These are phyloP conservation scores for Tagetes patula DNA, from an alignment of 129 eudicot genomes.

Conservation along the genomic window DNA sequence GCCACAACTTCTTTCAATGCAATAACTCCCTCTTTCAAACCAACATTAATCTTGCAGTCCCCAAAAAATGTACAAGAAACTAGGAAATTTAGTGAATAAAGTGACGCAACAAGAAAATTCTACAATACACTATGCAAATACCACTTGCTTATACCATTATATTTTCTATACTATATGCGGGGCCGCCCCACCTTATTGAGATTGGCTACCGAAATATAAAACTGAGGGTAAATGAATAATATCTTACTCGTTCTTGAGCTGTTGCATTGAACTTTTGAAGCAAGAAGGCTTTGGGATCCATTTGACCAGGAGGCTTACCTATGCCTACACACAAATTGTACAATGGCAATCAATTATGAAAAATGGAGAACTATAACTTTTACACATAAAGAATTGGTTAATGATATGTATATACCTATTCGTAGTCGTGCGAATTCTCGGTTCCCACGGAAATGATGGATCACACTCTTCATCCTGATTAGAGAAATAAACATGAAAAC, in stretches of 20 bases:
- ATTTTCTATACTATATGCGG: background rate
- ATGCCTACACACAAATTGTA: constrained; percentile 47
- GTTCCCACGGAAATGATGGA: constrained; percentile 73
- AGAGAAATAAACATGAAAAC: background rate
- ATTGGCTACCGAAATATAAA: too few relatives aligned
- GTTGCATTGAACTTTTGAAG: constrained; percentile 83
- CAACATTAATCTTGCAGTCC: constrained; percentile 63
- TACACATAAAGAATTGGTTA: constrained; percentile 1
- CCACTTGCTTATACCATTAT: background rate
- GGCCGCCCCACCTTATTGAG: background rate
- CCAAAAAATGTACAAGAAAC: background rate
- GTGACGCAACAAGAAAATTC: background rate
- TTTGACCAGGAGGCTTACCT: constrained; percentile 91
- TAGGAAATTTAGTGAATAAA: constrained; percentile 8
- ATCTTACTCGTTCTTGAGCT: constrained; percentile 71
- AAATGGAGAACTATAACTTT: background rate
- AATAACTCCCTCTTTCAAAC: constrained; percentile 65
- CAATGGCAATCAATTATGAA: background rate
- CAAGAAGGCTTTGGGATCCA: constrained; percentile 98
- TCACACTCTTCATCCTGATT: constrained; percentile 77
- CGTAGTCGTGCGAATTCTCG: constrained; percentile 73
- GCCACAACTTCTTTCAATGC: constrained; percentile 51
- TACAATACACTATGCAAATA: background rate
- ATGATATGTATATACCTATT: constrained; percentile 54
- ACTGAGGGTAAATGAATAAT: constrained; percentile 2